A percentile compares a stretch with the other conserved stretches of the same genome.
phyloP scores from a whole-genome alignment of 805 yeast species.

The Brettanomyces bruxellensis region DNA sequence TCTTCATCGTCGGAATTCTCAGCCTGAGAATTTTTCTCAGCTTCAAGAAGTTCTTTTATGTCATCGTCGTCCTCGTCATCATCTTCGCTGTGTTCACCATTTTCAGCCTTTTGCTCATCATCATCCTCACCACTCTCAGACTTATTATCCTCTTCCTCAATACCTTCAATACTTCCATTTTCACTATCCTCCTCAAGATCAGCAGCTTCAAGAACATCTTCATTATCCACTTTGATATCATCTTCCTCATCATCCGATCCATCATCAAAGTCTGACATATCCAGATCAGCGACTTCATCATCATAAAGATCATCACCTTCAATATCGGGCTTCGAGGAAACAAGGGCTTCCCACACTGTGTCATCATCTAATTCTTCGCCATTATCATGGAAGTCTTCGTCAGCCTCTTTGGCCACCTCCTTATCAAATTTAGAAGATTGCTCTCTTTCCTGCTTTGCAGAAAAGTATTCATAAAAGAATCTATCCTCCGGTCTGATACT shows the following conservation, averaged over 20 bases:
- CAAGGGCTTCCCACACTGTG: constrained; percentile 56
- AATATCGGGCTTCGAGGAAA: constrained; percentile 47
- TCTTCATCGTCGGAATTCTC: constrained; percentile 6
- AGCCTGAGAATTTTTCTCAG: not conserved
- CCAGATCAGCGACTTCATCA: constrained; percentile 30
- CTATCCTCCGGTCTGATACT: constrained; percentile 79
- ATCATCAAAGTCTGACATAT: constrained; percentile 27
- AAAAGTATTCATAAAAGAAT: constrained; percentile 82
- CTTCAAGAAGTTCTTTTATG: not conserved
- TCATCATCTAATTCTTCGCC: constrained; percentile 41
- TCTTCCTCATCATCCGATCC: constrained; percentile 25
- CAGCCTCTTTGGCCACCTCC: constrained; percentile 37
- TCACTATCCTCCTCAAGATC: constrained; percentile 20
- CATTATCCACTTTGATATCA: constrained; percentile 5
- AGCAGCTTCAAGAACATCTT: constrained; percentile 9
- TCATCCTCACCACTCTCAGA: constrained; percentile 7
- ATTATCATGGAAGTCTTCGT: constrained; percentile 28
- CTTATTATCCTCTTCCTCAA: constrained; percentile 18
- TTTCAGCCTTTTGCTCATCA: constrained; percentile 1
- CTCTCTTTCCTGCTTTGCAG: constrained; percentile 42
- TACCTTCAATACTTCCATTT: constrained; percentile 28
- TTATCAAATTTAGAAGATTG: constrained; percentile 30
- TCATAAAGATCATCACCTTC: constrained; percentile 31
- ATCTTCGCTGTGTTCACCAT: not conserved
- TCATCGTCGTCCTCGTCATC: constrained; percentile 8